Evolutionary conservation across 2,329 filamentous ascomycete species (phyloP), one percentile per base, ranked within the genome.

Genomic region (Aspergillus jensenii): DNA sequence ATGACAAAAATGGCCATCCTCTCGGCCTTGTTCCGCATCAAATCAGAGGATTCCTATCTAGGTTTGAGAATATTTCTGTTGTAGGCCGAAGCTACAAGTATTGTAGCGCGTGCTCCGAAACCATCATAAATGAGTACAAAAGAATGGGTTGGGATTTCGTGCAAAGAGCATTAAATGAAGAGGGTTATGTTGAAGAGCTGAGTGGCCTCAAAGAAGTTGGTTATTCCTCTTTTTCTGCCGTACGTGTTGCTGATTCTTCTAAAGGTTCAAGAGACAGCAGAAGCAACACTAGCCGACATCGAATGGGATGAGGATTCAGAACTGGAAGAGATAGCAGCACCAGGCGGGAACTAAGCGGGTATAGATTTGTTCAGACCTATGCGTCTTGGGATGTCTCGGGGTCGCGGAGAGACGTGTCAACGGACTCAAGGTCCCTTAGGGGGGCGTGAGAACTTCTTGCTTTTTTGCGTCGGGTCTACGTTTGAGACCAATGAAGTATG

Each of bases 401-500:
- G 27, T 39, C 40, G 5, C 15, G 35, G 14, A 19, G 23, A n/a
- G 15, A 17, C 23, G 3, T 37, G 8, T 21, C 7, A 17, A 11
- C 6, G 2, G 19, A 17, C 12, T 45, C 47, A 15, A 17, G 1
- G 25, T 23, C 17, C 6, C 8, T 19, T 56, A 65, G 47, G 55
- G 48, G 25, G 56, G 56, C 35, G 63, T 59, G 58, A 82, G 77
- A 2, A 85, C 78, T 12, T 78, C 76, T 49, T 81, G 76, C 65
- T 74, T 76, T 31, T 73, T 70, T 4, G 77, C 46, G 12, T 48
- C 14, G 2, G 45, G 4, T 48, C 88, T 93, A 62, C 91, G 84
- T 59, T 82, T 80, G 58, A 97, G 72, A 0, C 87, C 92, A 47
- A 98, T 87, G 70, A 97, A 96, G 68, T 89, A 98, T 3, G 87